Percentiles rank a stretch among this genome's conserved stretches.
These are phyloP conservation scores for Microascus cirrosus DNA, from an alignment of 2,329 filamentous ascomycete species.

Conservation along the genomic window DNA sequence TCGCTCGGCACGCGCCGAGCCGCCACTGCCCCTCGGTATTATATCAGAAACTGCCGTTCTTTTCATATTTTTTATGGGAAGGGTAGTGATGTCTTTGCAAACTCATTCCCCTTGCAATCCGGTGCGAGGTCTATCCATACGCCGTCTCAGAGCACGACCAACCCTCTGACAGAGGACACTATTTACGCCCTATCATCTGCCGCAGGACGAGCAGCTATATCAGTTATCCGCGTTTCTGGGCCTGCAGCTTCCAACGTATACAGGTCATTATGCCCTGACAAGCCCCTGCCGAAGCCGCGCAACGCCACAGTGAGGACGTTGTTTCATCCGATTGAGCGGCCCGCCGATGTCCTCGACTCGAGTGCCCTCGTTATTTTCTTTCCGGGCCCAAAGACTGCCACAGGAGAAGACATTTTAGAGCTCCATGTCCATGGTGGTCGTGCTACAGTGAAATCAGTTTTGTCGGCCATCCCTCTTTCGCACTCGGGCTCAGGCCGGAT, in stretches of 20 bases:
- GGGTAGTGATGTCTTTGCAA: not conserved
- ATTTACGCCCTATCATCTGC: slow-evolving; percentile 91
- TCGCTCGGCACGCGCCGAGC: not conserved
- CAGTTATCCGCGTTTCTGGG: slow-evolving; percentile 79
- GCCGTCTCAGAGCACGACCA: not conserved
- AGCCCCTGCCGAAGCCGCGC: slow-evolving; percentile 31
- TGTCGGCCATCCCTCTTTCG: slow-evolving; percentile 61
- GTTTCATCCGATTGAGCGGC: slow-evolving; percentile 33
- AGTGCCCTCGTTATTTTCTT: slow-evolving; percentile 76
- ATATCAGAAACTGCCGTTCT: not conserved
- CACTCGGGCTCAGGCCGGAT: slow-evolving; percentile 27
- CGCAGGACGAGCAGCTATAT: slow-evolving; percentile 77
- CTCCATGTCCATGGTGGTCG: slow-evolving; percentile 88
- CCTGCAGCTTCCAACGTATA: slow-evolving; percentile 52
- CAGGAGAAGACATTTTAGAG: slow-evolving; percentile 86
- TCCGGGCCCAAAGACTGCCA: slow-evolving; percentile 69
- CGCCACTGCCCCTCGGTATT: not conserved
- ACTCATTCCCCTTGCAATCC: not conserved
- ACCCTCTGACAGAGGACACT: slow-evolving; percentile 38
- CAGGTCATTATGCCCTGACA: slow-evolving; percentile 34
- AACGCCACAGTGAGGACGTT: slow-evolving; percentile 66
- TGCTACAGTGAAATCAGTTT: slow-evolving; percentile 77
- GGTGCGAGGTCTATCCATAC: not conserved
- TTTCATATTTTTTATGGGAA: no score
- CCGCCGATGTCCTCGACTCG: slow-evolving; percentile 57